A percentile compares a stretch with the other conserved stretches of the same genome.
Conservation (phyloP, 1,284 basidiomycete species). For the Leccinum fallax region DNA sequence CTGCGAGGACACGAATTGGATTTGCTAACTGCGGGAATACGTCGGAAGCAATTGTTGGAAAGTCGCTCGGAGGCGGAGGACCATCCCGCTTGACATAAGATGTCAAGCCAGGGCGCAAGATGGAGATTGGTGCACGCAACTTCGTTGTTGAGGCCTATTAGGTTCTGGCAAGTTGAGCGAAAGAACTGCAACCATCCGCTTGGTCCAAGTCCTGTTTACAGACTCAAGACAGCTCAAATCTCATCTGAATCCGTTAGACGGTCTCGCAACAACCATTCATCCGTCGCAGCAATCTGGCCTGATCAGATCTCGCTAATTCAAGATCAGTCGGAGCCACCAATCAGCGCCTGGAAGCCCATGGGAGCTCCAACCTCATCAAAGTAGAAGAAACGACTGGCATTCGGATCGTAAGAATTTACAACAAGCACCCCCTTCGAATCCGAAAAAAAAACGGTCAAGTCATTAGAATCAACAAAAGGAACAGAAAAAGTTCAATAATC, state of each 20-base stretch:
- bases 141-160: neutral
- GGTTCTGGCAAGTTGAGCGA: neutral
- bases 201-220: neutral
- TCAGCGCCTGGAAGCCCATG: neutral
- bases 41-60: neutral
- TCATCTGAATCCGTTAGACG: neutral
- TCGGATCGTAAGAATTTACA: conserved; percentile 17
- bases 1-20: too few species aligned
- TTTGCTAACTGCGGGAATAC: neutral
- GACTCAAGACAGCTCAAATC: neutral
- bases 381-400: conserved; percentile 4
- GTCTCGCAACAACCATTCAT: neutral
- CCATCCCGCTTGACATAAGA: too few species aligned
- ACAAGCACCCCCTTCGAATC: conserved; percentile 15
- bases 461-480: neutral
- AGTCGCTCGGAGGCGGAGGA: too few species aligned
- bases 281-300: neutral
- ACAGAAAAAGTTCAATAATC: conserved; percentile 7
- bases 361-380: neutral
- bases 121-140: neutral
- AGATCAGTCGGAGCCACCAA: neutral
- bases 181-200: too few species aligned
- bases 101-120: neutral
- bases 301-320: neutral
- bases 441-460: conserved; percentile 6